These are phyloP conservation scores for Musa schizocarpa DNA, from an alignment of 176 grass and related monocot genomes.

Conservation along the genomic window DNA sequence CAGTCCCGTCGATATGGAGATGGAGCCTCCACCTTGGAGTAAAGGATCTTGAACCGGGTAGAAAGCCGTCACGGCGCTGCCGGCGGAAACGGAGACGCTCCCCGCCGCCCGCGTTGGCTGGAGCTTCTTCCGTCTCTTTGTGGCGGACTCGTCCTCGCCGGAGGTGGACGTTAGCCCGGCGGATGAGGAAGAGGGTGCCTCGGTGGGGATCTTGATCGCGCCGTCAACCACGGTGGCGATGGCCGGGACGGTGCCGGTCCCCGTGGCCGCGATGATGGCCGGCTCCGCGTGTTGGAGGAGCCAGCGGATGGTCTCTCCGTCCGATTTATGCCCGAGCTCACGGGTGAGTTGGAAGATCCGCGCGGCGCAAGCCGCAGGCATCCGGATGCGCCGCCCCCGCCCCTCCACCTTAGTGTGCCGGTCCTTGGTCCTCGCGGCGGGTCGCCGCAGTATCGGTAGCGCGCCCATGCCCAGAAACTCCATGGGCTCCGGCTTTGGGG, in stretches of 20 bases:
- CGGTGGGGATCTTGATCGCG: conserved; percentile 54
- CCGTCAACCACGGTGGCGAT: conserved; percentile 63
- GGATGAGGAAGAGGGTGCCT: conserved; percentile 26
- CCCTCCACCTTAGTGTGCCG: conserved; percentile 90
- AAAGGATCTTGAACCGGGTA: conserved; percentile 52
- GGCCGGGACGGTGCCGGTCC: conserved; percentile 72
- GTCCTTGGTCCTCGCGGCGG: conserved; percentile 55
- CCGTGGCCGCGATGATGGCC: conserved; percentile 66
- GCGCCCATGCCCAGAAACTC: conserved; percentile 47
- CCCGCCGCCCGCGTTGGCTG: conserved; percentile 52
- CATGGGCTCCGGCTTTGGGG: conserved; percentile 57
- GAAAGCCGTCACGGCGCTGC: conserved; percentile 23
- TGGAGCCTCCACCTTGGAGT: conserved; percentile 43
- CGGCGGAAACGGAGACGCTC: conserved; percentile 1
- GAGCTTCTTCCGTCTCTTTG: conserved; percentile 65
- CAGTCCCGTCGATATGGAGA: conserved; percentile 57
- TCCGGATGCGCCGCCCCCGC: conserved; percentile 77
- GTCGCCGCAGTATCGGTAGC: conserved; percentile 32
- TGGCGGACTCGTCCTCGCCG: conserved; percentile 10
- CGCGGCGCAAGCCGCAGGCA: conserved; percentile 60
- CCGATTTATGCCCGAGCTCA: conserved; percentile 77
- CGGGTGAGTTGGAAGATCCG: conserved; percentile 53
- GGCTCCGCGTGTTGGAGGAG: conserved; percentile 83
- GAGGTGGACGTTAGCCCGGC: conserved; percentile 21
- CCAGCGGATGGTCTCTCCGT: conserved; percentile 90